phyloP scores from a whole-genome alignment of 139 green algal species.

The Eudorina sp. region DNA sequence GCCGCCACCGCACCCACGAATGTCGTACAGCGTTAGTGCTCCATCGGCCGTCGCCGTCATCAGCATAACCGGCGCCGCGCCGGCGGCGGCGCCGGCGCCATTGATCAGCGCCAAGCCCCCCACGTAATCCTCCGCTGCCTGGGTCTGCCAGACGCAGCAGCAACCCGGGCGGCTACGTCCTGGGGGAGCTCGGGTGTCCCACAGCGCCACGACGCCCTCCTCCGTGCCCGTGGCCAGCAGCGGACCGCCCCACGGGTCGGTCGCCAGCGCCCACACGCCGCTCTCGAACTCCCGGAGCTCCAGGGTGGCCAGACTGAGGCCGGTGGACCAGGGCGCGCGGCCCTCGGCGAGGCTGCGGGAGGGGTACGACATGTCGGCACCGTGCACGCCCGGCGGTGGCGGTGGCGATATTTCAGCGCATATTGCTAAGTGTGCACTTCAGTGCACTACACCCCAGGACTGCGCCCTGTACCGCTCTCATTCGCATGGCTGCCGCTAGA shows the following conservation, averaged over 20 bases:
- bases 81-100: neutral
- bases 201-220: constrained; percentile 75
- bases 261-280: constrained; percentile 73
- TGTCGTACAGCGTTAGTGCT: constrained; percentile 53
- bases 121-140: constrained; percentile 75
- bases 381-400: neutral
- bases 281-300: constrained; percentile 67
- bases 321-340: constrained; percentile 72
- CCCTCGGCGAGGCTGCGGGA: constrained; percentile 68
- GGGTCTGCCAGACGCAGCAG: constrained; percentile 16
- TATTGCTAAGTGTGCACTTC: too few relatives aligned
- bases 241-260: constrained; percentile 29
- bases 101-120: constrained; percentile 67
- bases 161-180: neutral
- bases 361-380: neutral
- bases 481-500: too few relatives aligned
- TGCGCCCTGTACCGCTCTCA: too few relatives aligned
- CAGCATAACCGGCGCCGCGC: neutral
- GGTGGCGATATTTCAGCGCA: too few relatives aligned
- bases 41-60: constrained; percentile 55
- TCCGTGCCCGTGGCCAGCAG: constrained; percentile 78
- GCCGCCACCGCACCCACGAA: neutral
- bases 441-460: too few relatives aligned
- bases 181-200: constrained; percentile 68
- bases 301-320: constrained; percentile 23